Conservation (phyloP, 306 rosid genomes). For the Hippophae gyantsensis region DNA sequence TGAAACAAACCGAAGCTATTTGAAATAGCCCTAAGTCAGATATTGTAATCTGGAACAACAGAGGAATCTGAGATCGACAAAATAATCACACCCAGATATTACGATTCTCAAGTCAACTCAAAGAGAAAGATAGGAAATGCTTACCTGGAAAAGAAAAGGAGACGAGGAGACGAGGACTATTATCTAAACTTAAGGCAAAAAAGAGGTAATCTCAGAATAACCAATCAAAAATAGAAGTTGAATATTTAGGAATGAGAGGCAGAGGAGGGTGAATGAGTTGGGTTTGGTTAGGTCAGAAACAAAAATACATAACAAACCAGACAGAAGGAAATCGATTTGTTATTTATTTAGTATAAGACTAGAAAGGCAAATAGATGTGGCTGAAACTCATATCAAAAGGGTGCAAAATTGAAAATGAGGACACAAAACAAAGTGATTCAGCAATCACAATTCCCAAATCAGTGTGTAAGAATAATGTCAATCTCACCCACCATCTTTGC, state of each 20-base stretch:
- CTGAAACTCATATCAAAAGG: slow-evolving; percentile 10
- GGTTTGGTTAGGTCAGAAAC: slow-evolving; percentile 20
- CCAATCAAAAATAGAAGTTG: slow-evolving; percentile 7
- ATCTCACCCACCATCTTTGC: no score
- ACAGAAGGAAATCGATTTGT: background rate
- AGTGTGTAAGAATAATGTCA: no score
- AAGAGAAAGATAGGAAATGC: background rate
- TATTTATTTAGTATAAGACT: background rate
- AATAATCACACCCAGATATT: background rate
- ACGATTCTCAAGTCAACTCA: background rate
- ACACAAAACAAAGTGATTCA: background rate
- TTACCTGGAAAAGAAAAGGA: slow-evolving; percentile 6
- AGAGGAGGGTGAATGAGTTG: slow-evolving; percentile 14
- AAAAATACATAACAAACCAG: slow-evolving; percentile 11
- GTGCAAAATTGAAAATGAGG: slow-evolving; percentile 12
- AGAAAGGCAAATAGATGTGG: slow-evolving; percentile 20
- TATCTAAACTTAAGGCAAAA: background rate
- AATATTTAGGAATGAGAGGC: slow-evolving; percentile 26
- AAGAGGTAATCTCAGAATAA: slow-evolving; percentile 14
- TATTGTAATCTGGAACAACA: slow-evolving; percentile 13
- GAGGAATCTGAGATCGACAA: background rate
- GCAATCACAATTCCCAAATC: background rate
- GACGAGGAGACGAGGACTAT: background rate
- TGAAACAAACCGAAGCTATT: background rate
- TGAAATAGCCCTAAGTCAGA: slow-evolving; percentile 3